Conservation (phyloP, 2,329 filamentous ascomycete species). For the Neonectria neomacrospora region DNA sequence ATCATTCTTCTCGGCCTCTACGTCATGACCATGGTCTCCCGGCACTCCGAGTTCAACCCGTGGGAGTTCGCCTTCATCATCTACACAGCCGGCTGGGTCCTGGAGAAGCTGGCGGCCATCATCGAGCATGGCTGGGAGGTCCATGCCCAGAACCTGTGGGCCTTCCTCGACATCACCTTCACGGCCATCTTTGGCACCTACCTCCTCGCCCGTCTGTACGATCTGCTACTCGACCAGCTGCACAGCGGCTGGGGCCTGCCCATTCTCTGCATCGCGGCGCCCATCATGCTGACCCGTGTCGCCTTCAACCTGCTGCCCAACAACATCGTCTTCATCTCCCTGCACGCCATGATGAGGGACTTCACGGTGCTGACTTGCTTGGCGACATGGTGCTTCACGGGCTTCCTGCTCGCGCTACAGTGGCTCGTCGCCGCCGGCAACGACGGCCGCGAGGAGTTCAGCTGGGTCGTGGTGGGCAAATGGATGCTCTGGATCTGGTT, state of each 20-base stretch:
- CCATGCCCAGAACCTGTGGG: constrained; percentile 80
- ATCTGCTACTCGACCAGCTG: constrained; percentile 58
- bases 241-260: constrained; percentile 69
- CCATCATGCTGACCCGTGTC: constrained; percentile 75
- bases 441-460: constrained; percentile 46
- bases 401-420: constrained; percentile 75
- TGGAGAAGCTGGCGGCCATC: constrained; percentile 73
- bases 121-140: constrained; percentile 74
- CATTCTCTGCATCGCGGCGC: constrained; percentile 73
- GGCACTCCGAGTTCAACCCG: constrained; percentile 59
- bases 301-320: constrained; percentile 80
- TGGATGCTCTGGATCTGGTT: constrained; percentile 88
- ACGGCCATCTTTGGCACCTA: constrained; percentile 71
- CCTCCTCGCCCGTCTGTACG: constrained; percentile 68
- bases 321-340: constrained; percentile 79
- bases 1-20: constrained; percentile 71
- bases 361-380: constrained; percentile 75
- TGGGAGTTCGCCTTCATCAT: constrained; percentile 71
- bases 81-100: constrained; percentile 74
- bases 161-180: constrained; percentile 78
- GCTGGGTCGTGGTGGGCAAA: constrained; percentile 70
- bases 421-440: constrained; percentile 64
- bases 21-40: constrained; percentile 70
- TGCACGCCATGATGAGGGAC: constrained; percentile 79
- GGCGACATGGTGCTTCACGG: constrained; percentile 75